These are phyloP conservation scores for Botrytis elliptica DNA, from an alignment of 2,329 filamentous ascomycete species.

Conservation along the genomic window DNA sequence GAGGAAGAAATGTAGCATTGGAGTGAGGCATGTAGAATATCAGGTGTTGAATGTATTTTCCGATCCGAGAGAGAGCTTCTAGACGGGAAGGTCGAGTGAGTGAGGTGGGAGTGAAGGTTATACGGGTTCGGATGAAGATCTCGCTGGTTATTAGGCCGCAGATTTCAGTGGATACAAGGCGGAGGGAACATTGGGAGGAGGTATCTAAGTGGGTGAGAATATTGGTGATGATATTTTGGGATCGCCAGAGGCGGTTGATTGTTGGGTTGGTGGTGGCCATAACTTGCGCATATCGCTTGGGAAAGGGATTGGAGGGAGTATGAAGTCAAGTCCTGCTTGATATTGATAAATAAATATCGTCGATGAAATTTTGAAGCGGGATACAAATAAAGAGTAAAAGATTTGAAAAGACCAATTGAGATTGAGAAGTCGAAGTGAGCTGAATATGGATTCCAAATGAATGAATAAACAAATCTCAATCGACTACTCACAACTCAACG, in stretches of 20 bases:
- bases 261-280: conserved; percentile 38
- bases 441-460: neutral
- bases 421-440: neutral
- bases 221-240: conserved; percentile 33
- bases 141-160: conserved; percentile 67
- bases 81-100: conserved; percentile 74
- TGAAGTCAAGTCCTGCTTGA: neutral
- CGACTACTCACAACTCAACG: neutral
- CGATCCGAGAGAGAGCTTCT: conserved; percentile 73
- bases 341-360: neutral
- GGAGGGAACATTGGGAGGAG: conserved; percentile 53
- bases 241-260: conserved; percentile 38
- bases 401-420: neutral
- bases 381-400: neutral
- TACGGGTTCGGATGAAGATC: conserved; percentile 66
- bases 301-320: neutral
- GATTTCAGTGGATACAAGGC: conserved; percentile 68
- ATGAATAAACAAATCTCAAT: neutral
- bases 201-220: conserved; percentile 37
- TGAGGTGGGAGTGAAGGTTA: conserved; percentile 70
- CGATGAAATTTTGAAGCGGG: neutral
- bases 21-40: conserved; percentile 77
- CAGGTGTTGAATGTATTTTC: conserved; percentile 74
- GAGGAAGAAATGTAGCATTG: conserved; percentile 76
- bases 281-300: conserved; percentile 38